A percentile compares a stretch with the other conserved stretches of the same genome.
These are phyloP conservation scores for Aquilaria malaccensis DNA, from an alignment of 345 rosid genomes.

Conservation along the genomic window DNA sequence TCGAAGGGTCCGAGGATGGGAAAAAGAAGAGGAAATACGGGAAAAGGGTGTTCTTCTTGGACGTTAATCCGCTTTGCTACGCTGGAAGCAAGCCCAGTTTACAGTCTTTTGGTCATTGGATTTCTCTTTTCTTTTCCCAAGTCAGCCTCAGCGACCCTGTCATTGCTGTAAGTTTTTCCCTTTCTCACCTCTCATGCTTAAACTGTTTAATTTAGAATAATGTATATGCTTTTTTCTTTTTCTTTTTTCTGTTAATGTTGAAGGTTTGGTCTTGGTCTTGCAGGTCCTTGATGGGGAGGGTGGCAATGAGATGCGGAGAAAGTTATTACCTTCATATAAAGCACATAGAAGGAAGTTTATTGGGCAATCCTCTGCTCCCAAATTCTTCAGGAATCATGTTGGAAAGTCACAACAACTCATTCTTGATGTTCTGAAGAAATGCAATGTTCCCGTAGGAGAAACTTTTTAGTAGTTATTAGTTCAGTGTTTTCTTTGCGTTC, in stretches of 20 bases:
- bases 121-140: conserved; percentile 77
- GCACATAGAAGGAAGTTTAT: conserved; percentile 54
- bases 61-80: conserved; percentile 83
- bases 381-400: conserved; percentile 24
- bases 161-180: conserved; percentile 53
- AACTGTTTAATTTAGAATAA: not conserved
- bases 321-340: conserved; percentile 77
- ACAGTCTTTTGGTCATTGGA: conserved; percentile 62
- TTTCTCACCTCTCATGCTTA: not conserved
- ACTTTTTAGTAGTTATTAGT: conserved; percentile 8
- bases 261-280: conserved; percentile 10
- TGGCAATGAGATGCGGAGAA: conserved; percentile 58
- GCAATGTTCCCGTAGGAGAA: conserved; percentile 81
- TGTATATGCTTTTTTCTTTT: not conserved
- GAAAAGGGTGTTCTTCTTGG: conserved; percentile 85
- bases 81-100: conserved; percentile 76
- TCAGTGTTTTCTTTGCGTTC: not conserved
- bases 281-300: conserved; percentile 90
- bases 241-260: not conserved
- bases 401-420: conserved; percentile 38
- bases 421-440: conserved; percentile 52
- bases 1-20: conserved; percentile 12
- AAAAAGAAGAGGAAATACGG: conserved; percentile 22
- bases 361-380: conserved; percentile 22
- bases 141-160: conserved; percentile 79